Evolutionary conservation across 108 stramenopile species (phyloP).

Genomic region (Ochromonas danica): DNA sequence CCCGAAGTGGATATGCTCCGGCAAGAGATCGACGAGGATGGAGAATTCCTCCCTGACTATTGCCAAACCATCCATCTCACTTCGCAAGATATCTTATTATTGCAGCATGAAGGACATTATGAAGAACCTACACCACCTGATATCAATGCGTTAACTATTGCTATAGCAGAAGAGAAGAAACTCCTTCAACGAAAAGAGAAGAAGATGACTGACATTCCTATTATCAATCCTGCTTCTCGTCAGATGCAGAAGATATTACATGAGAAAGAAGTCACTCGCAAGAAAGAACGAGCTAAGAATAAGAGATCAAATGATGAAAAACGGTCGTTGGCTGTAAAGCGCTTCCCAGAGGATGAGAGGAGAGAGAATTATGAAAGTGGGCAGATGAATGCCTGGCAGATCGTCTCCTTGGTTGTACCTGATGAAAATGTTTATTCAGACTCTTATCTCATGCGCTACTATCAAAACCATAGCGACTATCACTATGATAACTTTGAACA

Average conservation of each 20-base stretch:
- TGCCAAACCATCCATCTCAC: background rate
- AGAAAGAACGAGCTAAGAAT: no score
- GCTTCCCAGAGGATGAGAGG: constrained; percentile 21
- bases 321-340: background rate
- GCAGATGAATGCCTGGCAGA: background rate
- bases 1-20: constrained; percentile 25
- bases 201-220: no score
- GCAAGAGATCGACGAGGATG: background rate
- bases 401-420: background rate
- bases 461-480: background rate
- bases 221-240: no score
- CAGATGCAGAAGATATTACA: no score
- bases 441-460: background rate
- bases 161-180: no score
- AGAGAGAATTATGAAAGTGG: constrained; percentile 23
- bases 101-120: background rate
- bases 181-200: no score
- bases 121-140: no score
- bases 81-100: background rate
- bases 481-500: background rate
- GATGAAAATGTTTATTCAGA: background rate
- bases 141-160: background rate
- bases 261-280: no score
- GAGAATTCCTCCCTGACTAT: constrained; percentile 11
- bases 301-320: no score